These are phyloP conservation scores for Marchantia polymorpha DNA, from an alignment of 225 moss, liverwort and hornwort species.

Conservation along the genomic window DNA sequence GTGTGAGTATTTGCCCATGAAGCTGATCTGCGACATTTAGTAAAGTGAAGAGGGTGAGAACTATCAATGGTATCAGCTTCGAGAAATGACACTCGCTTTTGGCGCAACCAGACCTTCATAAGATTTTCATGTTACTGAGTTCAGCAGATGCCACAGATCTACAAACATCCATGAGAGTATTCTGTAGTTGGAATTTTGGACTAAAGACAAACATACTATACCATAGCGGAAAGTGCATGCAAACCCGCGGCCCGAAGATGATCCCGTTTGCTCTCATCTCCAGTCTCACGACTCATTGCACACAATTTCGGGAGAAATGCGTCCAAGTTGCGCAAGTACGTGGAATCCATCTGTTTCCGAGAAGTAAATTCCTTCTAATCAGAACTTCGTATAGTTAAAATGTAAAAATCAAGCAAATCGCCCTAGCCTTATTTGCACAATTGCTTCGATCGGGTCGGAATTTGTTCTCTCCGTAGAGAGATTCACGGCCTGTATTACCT, in stretches of 20 bases:
- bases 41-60: not conserved
- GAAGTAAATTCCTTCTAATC: not conserved
- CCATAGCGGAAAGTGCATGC: conserved; percentile 80
- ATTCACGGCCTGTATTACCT: conserved; percentile 28
- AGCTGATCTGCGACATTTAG: conserved; percentile 57
- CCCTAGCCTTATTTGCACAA: not conserved
- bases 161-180: not conserved
- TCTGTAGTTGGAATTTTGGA: not conserved
- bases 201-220: conserved; percentile 15
- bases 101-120: not conserved
- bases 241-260: conserved; percentile 80
- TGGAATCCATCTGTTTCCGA: conserved; percentile 66
- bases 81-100: not conserved
- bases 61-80: not conserved
- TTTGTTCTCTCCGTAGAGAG: not conserved
- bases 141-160: not conserved
- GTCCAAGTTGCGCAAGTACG: conserved; percentile 83
- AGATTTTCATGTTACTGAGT: not conserved
- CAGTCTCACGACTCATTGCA: conserved; percentile 59
- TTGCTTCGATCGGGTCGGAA: not conserved
- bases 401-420: not conserved
- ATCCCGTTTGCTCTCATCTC: conserved; percentile 55
- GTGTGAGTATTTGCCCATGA: conserved; percentile 75
- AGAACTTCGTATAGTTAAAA: not conserved
- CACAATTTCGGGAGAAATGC: conserved; percentile 57